Percentiles rank a stretch among this genome's conserved stretches.
Conservation (phyloP, 2,329 filamentous ascomycete genomes). For the Endothia cerciana region DNA sequence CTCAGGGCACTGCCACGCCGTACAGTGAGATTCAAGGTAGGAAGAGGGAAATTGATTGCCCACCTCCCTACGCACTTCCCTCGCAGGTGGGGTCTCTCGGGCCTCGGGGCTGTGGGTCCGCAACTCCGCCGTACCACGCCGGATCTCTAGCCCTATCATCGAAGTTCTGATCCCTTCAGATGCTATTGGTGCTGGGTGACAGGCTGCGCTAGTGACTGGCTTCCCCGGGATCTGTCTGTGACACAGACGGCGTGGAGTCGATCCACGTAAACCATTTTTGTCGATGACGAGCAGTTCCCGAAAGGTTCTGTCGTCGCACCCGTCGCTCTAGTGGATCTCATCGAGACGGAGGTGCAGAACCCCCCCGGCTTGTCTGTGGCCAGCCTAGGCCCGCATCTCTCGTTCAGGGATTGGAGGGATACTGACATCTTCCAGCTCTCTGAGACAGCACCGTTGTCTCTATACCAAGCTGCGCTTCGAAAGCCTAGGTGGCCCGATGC, state of each 20-base stretch:
- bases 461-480: not conserved
- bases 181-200: not conserved
- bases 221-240: not conserved
- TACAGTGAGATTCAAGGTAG: not conserved
- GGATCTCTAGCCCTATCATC: not conserved
- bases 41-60: not conserved
- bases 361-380: not conserved
- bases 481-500: not conserved
- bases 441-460: not conserved
- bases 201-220: not conserved
- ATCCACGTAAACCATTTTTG: not conserved
- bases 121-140: not conserved
- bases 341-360: not conserved
- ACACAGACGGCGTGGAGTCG: not conserved
- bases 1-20: not conserved
- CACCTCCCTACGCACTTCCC: not conserved
- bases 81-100: not conserved
- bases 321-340: not conserved
- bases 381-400: not conserved
- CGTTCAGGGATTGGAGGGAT: not conserved
- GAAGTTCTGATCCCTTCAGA: not conserved
- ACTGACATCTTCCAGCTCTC: not conserved
- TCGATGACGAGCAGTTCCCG: not conserved
- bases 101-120: not conserved
- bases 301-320: not conserved